A percentile compares a stretch with the other conserved stretches of the same genome.
Conservation (phyloP, 768 basidiomycete species). For the Kwoniella botswanensis region DNA sequence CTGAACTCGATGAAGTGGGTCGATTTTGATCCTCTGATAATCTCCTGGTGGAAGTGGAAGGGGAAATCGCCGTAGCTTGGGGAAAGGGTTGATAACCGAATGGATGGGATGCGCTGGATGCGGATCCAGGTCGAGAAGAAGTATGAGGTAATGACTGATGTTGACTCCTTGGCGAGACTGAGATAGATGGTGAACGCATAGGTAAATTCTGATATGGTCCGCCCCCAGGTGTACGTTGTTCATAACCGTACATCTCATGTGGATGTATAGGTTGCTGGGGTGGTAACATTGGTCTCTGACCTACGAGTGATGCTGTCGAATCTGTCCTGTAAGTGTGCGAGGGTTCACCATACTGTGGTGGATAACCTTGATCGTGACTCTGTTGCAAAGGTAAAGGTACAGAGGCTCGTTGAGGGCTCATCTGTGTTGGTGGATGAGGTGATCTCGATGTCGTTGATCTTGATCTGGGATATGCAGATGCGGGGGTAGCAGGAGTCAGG, state of each 20-base stretch:
- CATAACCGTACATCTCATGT: conserved; percentile 28
- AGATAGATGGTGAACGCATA: conserved; percentile 45
- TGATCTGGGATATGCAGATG: conserved; percentile 21
- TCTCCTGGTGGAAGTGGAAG: conserved; percentile 10
- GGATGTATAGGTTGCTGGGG: conserved; percentile 35
- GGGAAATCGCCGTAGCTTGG: conserved; percentile 10
- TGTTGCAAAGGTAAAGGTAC: conserved; percentile 11
- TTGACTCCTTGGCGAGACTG: conserved; percentile 45
- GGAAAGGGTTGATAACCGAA: conserved; percentile 25
- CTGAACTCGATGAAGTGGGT: conserved; percentile 37
- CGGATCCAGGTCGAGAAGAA: conserved; percentile 24
- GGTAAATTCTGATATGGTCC: conserved; percentile 28
- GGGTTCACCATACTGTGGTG: conserved; percentile 23
- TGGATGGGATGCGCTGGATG: conserved; percentile 15
- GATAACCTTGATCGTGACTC: not conserved
- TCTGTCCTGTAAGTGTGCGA: not conserved
- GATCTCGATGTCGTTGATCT: conserved; percentile 34
- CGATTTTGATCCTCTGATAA: conserved; percentile 30
- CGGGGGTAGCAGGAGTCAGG: conserved; percentile 38
- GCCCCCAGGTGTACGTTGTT: conserved; percentile 30
- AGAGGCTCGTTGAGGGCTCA: conserved; percentile 21
- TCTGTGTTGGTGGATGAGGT: conserved; percentile 22
- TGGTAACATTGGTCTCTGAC: conserved; percentile 42
- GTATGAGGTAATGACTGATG: conserved; percentile 24
- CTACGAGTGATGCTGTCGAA: not conserved